Conservation (phyloP, 169 alveolate species). For the Cryptosporidium ubiquitum region DNA sequence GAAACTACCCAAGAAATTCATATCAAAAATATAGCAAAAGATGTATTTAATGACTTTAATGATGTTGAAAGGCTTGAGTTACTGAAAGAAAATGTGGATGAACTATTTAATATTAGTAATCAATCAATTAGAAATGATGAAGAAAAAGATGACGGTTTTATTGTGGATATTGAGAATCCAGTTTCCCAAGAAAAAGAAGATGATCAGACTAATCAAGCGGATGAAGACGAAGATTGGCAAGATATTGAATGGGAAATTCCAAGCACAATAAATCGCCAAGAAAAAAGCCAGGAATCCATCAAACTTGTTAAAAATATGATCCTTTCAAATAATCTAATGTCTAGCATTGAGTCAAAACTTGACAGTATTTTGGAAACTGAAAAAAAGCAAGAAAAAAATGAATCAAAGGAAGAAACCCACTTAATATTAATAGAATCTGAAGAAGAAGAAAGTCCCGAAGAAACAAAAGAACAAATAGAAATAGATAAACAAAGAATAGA, state of each 20-base stretch:
- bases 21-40: neutral
- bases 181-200: neutral
- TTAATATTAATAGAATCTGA: neutral
- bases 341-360: neutral
- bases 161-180: neutral
- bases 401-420: neutral
- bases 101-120: neutral
- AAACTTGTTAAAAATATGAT: neutral
- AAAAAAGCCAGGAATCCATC: neutral
- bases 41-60: neutral
- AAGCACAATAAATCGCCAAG: neutral
- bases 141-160: neutral
- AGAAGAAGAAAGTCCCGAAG: too few species aligned
- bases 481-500: too few species aligned
- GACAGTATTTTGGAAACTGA: neutral
- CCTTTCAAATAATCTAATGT: neutral
- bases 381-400: neutral
- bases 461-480: neutral
- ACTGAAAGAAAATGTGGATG: conserved; percentile 39
- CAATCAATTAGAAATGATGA: neutral
- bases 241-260: conserved; percentile 42
- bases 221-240: conserved; percentile 30
- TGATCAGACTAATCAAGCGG: neutral
- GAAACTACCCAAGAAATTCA: neutral
- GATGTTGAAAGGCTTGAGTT: conserved; percentile 11